Percentiles rank a stretch among this genome's conserved stretches.
These are phyloP conservation scores for Fonsecaea multimorphosa DNA, from an alignment of 2,329 filamentous ascomycete genomes.

Conservation along the genomic window DNA sequence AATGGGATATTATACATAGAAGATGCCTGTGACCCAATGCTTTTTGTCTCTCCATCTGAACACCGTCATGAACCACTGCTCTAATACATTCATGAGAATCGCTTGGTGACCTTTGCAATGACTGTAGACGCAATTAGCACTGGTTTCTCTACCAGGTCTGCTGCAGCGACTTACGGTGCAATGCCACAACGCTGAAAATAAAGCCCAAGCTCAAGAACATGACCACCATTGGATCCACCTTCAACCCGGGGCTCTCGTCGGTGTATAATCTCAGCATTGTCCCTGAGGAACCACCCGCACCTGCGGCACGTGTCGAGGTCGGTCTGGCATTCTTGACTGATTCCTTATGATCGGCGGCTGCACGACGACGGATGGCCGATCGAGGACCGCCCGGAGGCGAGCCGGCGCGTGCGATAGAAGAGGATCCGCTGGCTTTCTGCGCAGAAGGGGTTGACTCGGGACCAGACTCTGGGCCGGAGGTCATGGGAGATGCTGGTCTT, in stretches of 20 bases:
- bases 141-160: constrained; percentile 28
- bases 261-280: constrained; percentile 99
- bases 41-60: constrained; percentile 25
- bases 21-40: constrained; percentile 19
- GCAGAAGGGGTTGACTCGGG: constrained; percentile 54
- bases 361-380: constrained; percentile 92
- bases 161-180: constrained; percentile 76
- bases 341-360: constrained; percentile 96
- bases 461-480: constrained; percentile 54
- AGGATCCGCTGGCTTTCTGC: constrained; percentile 67
- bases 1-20: constrained; percentile 27
- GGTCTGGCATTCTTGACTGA: constrained; percentile 93
- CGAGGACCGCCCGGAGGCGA: constrained; percentile 93
- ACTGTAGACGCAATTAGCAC: constrained; percentile 60
- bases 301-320: constrained; percentile 88
- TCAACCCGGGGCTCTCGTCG: constrained; percentile 94
- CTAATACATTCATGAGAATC: constrained; percentile 64
- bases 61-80: neutral
- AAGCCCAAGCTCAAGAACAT: constrained; percentile 95
- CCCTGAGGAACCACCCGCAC: constrained; percentile 93
- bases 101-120: constrained; percentile 92
- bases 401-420: constrained; percentile 75
- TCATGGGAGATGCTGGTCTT: constrained; percentile 50
- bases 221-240: constrained; percentile 97
- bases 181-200: constrained; percentile 96